Conservation (phyloP, 129 eudicot species). For the Lactuca saligna region DNA sequence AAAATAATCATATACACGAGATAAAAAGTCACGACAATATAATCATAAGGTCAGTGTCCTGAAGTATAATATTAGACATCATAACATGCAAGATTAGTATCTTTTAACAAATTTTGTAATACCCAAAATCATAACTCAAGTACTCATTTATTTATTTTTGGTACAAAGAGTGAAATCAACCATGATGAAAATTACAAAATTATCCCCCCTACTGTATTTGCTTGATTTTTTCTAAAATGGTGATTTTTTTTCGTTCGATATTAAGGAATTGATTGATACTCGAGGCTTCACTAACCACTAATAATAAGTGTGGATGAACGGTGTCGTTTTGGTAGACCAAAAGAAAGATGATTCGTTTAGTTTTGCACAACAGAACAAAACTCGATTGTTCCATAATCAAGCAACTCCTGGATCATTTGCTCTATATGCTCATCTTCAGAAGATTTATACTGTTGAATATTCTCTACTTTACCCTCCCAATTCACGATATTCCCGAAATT, state of each 20-base stretch:
- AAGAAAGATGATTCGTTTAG: slow-evolving; percentile 18
- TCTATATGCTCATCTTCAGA: slow-evolving; percentile 89
- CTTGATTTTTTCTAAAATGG: not conserved
- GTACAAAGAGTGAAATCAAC: slow-evolving; percentile 24
- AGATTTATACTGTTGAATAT: slow-evolving; percentile 40
- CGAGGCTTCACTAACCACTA: too few relatives aligned
- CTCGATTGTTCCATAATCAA: slow-evolving; percentile 86
- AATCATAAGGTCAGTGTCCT: not conserved
- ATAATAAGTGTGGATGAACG: not conserved
- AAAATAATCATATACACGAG: not conserved
- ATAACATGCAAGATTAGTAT: not conserved
- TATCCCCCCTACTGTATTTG: not conserved
- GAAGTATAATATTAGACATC: not conserved
- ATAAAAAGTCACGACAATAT: slow-evolving; percentile 2
- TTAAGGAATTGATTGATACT: not conserved
- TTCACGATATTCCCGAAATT: slow-evolving; percentile 25
- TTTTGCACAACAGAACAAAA: slow-evolving; percentile 55
- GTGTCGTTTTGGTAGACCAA: not conserved
- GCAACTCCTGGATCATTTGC: slow-evolving; percentile 93
- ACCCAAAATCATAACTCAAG: slow-evolving; percentile 15
- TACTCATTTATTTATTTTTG: slow-evolving; percentile 12
- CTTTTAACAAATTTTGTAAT: slow-evolving; percentile 1
- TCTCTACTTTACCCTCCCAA: slow-evolving; percentile 36
- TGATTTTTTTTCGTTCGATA: slow-evolving; percentile 6
- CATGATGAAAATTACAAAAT: slow-evolving; percentile 18